Evolutionary conservation across 2,329 filamentous ascomycete species (phyloP).

Genomic region (Pleoardoris graminearum): DNA sequence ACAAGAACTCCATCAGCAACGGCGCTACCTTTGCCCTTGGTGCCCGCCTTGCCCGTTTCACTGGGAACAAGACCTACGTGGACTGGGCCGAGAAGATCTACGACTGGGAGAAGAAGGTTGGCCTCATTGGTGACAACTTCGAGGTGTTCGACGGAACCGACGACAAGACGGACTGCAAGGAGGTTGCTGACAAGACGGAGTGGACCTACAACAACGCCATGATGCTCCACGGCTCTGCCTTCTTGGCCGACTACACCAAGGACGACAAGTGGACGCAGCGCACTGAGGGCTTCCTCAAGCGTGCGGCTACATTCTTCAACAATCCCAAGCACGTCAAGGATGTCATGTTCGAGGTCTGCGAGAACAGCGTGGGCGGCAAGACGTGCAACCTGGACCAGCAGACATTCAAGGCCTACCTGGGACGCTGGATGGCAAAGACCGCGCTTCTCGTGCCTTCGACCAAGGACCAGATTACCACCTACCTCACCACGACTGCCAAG

Average conservation of each 20-base stretch:
- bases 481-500: slow-evolving; percentile 47
- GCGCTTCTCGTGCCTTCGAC: slow-evolving; percentile 51
- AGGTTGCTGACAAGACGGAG: slow-evolving; percentile 54
- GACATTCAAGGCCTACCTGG: slow-evolving; percentile 75
- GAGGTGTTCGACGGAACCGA: slow-evolving; percentile 61
- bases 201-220: slow-evolving; percentile 63
- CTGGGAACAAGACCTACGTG: slow-evolving; percentile 59
- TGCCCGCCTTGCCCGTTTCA: slow-evolving; percentile 72
- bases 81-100: slow-evolving; percentile 71
- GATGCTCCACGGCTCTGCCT: slow-evolving; percentile 59
- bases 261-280: slow-evolving; percentile 59
- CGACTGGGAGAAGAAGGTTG: slow-evolving; percentile 57
- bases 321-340: slow-evolving; percentile 51
- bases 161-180: slow-evolving; percentile 55
- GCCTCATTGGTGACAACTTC: slow-evolving; percentile 55
- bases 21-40: slow-evolving; percentile 82
- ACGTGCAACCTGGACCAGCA: slow-evolving; percentile 71
- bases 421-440: slow-evolving; percentile 62
- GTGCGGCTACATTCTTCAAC: slow-evolving; percentile 58
- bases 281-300: slow-evolving; percentile 62
- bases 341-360: slow-evolving; percentile 71
- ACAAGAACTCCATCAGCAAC: slow-evolving; percentile 83
- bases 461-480: slow-evolving; percentile 41
- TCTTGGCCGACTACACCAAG: slow-evolving; percentile 59
- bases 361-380: slow-evolving; percentile 46